Percentiles rank a stretch among this genome's conserved stretches.
Evolutionary conservation across 805 yeast species (phyloP).

Genomic region (Wickerhamomyces strasburgensis): DNA sequence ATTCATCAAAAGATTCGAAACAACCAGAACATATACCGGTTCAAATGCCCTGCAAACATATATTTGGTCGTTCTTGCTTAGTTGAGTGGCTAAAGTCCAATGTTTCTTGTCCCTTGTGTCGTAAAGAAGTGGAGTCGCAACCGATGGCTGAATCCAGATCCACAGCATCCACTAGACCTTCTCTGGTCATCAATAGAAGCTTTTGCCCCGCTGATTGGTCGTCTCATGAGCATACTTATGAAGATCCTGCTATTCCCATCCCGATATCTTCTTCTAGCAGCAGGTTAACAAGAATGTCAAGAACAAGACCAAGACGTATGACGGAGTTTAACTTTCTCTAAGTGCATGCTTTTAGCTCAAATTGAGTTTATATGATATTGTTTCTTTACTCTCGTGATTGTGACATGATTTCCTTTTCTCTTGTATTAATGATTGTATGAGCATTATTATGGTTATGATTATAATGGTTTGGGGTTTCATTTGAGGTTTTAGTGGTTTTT

Average conservation of each 20-base stretch:
- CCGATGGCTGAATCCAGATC: constrained; percentile 4
- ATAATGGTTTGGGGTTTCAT: no score
- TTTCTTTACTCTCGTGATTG: no score
- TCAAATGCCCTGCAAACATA: constrained; percentile 77
- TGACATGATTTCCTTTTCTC: no score
- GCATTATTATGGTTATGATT: no score
- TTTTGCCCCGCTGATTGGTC: constrained; percentile 21
- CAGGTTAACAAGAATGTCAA: not conserved
- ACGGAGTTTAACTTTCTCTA: no score
- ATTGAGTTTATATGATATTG: no score
- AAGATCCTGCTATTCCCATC: constrained; percentile 19
- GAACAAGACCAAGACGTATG: no score
- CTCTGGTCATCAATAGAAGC: constrained; percentile 12
- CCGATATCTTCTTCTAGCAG: constrained; percentile 10
- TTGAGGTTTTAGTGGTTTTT: no score
- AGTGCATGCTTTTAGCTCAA: no score
- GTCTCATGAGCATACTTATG: constrained; percentile 6
- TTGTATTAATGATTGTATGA: no score
- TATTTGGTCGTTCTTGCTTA: constrained; percentile 79
- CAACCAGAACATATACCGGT: constrained; percentile 53
- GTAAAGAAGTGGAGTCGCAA: constrained; percentile 20
- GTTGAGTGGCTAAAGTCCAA: constrained; percentile 74
- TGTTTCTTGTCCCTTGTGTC: constrained; percentile 79
- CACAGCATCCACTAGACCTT: constrained; percentile 9
- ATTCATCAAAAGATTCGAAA: not conserved